Percentiles rank a stretch among this genome's conserved stretches.
Conservation (phyloP, 441 rosid species). For the Sinapis alba region DNA sequence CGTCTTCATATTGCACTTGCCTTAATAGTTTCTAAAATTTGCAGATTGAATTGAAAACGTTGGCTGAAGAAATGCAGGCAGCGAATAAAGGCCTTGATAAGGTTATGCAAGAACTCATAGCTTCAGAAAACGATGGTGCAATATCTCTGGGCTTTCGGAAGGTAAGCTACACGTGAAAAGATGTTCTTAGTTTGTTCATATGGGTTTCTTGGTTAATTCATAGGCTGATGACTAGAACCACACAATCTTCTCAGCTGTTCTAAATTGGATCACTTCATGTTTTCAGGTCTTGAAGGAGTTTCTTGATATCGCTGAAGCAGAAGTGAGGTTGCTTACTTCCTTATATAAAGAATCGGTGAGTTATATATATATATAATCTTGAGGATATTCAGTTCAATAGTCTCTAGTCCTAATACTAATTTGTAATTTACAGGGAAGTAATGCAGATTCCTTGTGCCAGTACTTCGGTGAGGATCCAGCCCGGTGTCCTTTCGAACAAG, state of each 20-base stretch:
- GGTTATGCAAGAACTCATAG: slow-evolving; percentile 82
- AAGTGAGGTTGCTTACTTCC: slow-evolving; percentile 73
- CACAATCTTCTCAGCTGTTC: neutral
- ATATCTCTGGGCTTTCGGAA: slow-evolving; percentile 81
- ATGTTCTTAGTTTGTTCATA: slow-evolving; percentile 12
- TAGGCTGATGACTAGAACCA: slow-evolving; percentile 1
- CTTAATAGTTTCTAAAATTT: slow-evolving; percentile 17
- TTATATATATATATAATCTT: neutral
- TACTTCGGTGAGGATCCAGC: slow-evolving; percentile 99
- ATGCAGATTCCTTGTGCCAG: slow-evolving; percentile 92
- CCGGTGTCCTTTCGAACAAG: slow-evolving; percentile 99
- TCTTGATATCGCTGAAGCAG: slow-evolving; percentile 90
- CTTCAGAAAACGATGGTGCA: slow-evolving; percentile 85
- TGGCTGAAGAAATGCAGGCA: slow-evolving; percentile 99
- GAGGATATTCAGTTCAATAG: neutral
- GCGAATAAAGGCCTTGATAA: slow-evolving; percentile 95
- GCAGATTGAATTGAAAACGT: slow-evolving; percentile 90
- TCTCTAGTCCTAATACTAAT: slow-evolving; percentile 8
- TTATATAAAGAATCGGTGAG: slow-evolving; percentile 86
- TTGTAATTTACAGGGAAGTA: slow-evolving; percentile 73
- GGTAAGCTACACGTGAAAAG: slow-evolving; percentile 50
- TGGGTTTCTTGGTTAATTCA: slow-evolving; percentile 8
- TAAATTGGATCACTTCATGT: slow-evolving; percentile 15
- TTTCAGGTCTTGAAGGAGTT: slow-evolving; percentile 76
- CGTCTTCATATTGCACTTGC: slow-evolving; percentile 1